A percentile compares a stretch with the other conserved stretches of the same genome.
phyloP scores from a whole-genome alignment of 306 rosid species.

The Vigna hirtella region DNA sequence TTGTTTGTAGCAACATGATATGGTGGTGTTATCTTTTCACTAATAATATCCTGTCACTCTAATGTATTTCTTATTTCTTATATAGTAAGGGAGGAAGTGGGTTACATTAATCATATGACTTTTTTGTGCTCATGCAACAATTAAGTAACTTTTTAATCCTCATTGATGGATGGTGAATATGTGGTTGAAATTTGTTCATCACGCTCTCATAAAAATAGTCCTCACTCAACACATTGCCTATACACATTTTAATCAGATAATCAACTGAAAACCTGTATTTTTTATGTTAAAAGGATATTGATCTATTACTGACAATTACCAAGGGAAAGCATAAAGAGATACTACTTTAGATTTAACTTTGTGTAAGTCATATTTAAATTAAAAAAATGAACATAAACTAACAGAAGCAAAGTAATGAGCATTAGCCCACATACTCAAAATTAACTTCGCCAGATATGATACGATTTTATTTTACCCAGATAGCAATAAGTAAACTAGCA shows the following conservation, averaged over 20 bases:
- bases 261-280: background rate
- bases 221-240: background rate
- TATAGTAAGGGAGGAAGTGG: no score
- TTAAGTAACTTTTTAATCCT: background rate
- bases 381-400: background rate
- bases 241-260: background rate
- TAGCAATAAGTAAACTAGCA: conserved; percentile 31
- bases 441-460: conserved; percentile 33
- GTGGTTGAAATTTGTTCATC: background rate
- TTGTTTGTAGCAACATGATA: no score
- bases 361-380: conserved; percentile 10
- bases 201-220: background rate
- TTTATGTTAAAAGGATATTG: conserved; percentile 6
- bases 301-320: background rate
- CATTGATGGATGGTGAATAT: background rate
- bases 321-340: conserved; percentile 27
- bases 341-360: conserved; percentile 20
- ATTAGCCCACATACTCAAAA: background rate
- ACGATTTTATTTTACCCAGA: conserved; percentile 24
- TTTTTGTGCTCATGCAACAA: no score
- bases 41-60: no score
- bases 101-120: no score
- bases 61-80: no score
- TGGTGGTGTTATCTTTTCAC: no score
- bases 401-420: conserved; percentile 3